Percentiles rank a stretch among this genome's conserved stretches.
Conservation (phyloP, 768 basidiomycete genomes). For the Hortiboletus campestris region DNA sequence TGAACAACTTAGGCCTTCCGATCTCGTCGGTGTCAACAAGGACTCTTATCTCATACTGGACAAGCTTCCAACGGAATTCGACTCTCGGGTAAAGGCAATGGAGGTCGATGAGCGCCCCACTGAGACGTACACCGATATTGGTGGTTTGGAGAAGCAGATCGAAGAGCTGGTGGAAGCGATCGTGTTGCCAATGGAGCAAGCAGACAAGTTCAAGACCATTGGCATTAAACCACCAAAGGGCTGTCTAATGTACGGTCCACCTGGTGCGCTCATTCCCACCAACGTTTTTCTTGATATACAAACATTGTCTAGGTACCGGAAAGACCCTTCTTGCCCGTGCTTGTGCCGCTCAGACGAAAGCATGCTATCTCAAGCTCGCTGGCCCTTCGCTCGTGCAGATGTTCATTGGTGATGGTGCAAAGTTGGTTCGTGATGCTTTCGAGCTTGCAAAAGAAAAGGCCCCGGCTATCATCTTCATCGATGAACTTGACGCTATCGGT, state of each 20-base stretch:
- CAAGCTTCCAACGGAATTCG: constrained; percentile 94
- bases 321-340: constrained; percentile 97
- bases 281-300: neutral
- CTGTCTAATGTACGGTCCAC: constrained; percentile 98
- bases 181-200: constrained; percentile 97
- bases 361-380: constrained; percentile 96
- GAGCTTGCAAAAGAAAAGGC: constrained; percentile 98
- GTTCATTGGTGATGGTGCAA: constrained; percentile 99
- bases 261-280: constrained; percentile 53
- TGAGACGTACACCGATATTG: constrained; percentile 96
- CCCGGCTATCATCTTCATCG: constrained; percentile 98
- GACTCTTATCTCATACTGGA: constrained; percentile 98
- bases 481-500: constrained; percentile 97
- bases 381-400: constrained; percentile 98
- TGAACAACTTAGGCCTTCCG: constrained; percentile 84
- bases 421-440: constrained; percentile 97
- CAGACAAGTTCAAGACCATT: constrained; percentile 97
- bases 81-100: constrained; percentile 99
- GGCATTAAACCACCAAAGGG: constrained; percentile 98
- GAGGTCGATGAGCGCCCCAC: constrained; percentile 98
- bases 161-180: constrained; percentile 98
- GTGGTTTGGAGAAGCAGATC: constrained; percentile 98
- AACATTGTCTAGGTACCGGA: constrained; percentile 66
- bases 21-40: constrained; percentile 98
- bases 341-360: constrained; percentile 96